These are phyloP conservation scores for Kalanchoe fedtschenkoi DNA, from an alignment of 164 flowering plant genomes.

Conservation along the genomic window DNA sequence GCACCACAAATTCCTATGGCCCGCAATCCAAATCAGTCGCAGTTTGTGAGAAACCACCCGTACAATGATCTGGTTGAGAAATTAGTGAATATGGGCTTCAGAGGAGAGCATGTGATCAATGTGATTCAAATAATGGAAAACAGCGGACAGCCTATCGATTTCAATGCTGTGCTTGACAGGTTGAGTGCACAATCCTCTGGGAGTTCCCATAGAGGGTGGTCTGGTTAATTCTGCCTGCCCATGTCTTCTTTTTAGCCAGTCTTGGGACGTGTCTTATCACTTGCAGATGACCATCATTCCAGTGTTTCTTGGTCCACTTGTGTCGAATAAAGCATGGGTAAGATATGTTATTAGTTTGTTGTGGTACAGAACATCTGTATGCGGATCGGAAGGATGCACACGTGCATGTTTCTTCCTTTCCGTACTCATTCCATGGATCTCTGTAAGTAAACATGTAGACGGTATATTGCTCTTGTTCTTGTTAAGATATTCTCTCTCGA, in stretches of 20 bases:
- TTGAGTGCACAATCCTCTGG: slow-evolving; percentile 53
- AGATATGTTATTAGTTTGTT: no score
- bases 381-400: no score
- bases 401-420: no score
- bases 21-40: slow-evolving; percentile 38
- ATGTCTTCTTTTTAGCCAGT: not conserved
- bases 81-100: slow-evolving; percentile 76
- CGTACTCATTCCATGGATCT: no score
- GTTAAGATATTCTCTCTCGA: no score
- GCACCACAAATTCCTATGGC: slow-evolving; percentile 23
- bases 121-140: slow-evolving; percentile 81
- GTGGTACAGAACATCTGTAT: no score
- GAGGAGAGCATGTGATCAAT: slow-evolving; percentile 55
- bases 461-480: no score
- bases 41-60: slow-evolving; percentile 49
- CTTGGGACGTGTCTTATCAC: not conserved
- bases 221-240: slow-evolving; percentile 10
- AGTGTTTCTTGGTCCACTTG: no score
- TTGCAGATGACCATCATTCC: no score
- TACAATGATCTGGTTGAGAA: slow-evolving; percentile 74
- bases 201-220: slow-evolving; percentile 66
- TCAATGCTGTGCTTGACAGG: slow-evolving; percentile 79
- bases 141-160: slow-evolving; percentile 70
- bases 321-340: no score
- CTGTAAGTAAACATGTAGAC: no score